Percentiles rank a stretch among this genome's conserved stretches.
Conservation (phyloP, 495 filamentous ascomycete species). For the Penicillium egyptiacum region DNA sequence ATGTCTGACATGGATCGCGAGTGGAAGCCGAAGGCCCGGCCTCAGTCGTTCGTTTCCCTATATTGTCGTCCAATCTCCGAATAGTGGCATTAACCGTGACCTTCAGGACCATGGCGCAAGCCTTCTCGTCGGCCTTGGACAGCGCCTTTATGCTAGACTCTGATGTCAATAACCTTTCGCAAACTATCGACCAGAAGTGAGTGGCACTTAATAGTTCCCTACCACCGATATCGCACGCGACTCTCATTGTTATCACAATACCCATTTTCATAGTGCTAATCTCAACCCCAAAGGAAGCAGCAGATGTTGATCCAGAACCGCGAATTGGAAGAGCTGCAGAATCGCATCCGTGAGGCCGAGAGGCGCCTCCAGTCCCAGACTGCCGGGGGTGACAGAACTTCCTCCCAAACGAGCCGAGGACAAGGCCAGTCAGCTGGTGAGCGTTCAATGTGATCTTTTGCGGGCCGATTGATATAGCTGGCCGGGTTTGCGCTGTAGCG, state of each 20-base stretch:
- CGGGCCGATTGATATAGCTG: conserved; percentile 13
- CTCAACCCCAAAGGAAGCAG: conserved; percentile 46
- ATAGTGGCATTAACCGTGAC: conserved; percentile 27
- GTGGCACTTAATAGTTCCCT: conserved; percentile 21
- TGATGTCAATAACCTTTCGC: conserved; percentile 71
- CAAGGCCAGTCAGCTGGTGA: conserved; percentile 28
- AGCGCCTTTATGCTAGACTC: conserved; percentile 86
- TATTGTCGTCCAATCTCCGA: conserved; percentile 1
- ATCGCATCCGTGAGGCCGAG: conserved; percentile 80
- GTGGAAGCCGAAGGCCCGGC: conserved; percentile 75
- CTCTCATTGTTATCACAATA: background rate
- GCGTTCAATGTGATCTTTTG: conserved; percentile 8
- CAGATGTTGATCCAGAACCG: conserved; percentile 73
- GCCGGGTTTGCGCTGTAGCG: conserved; percentile 6
- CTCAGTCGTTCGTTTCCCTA: conserved; percentile 71
- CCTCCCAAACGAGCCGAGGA: conserved; percentile 8
- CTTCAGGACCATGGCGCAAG: conserved; percentile 78
- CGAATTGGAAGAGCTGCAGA: conserved; percentile 84
- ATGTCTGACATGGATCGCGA: conserved; percentile 68
- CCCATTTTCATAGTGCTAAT: conserved; percentile 1
- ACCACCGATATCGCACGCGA: background rate
- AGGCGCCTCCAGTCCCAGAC: conserved; percentile 62
- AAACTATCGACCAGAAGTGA: conserved; percentile 83
- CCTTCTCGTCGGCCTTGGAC: conserved; percentile 82
- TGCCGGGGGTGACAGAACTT: conserved; percentile 15